Percentiles rank a stretch among this genome's conserved stretches.
phyloP scores from a whole-genome alignment of 495 filamentous ascomycete species.

The Hypoxylon subgilvum region DNA sequence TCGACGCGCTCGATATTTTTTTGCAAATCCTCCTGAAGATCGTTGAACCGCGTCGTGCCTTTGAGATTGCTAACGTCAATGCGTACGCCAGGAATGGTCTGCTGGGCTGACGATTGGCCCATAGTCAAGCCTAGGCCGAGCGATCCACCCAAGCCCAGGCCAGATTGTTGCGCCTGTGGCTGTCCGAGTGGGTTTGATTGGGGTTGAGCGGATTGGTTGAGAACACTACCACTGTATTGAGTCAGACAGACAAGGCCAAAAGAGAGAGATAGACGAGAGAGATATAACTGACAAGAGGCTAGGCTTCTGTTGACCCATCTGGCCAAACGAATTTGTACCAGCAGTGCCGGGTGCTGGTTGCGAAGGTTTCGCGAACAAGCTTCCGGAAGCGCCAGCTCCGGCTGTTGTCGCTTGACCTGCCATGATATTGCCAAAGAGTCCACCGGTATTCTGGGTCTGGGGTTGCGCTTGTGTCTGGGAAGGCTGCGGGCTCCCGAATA shows the following conservation, averaged over 20 bases:
- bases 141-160: slow-evolving; percentile 37
- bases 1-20: slow-evolving; percentile 76
- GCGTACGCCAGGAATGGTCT: slow-evolving; percentile 71
- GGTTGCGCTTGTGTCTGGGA: slow-evolving; percentile 37
- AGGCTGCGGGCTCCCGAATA: slow-evolving; percentile 40
- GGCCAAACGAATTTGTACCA: slow-evolving; percentile 38
- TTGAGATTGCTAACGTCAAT: slow-evolving; percentile 77
- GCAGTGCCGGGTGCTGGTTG: slow-evolving; percentile 26
- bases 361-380: slow-evolving; percentile 42
- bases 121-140: slow-evolving; percentile 49
- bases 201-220: slow-evolving; percentile 32
- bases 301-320: slow-evolving; percentile 40
- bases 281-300: slow-evolving; percentile 60
- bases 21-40: slow-evolving; percentile 83
- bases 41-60: slow-evolving; percentile 86
- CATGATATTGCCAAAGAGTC: slow-evolving; percentile 53
- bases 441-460: slow-evolving; percentile 46
- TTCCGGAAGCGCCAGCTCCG: slow-evolving; percentile 35
- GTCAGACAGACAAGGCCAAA: slow-evolving; percentile 19
- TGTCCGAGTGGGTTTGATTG: slow-evolving; percentile 45
- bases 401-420: slow-evolving; percentile 39
- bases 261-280: not conserved
- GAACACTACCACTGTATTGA: slow-evolving; percentile 21
- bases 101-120: slow-evolving; percentile 54
- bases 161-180: slow-evolving; percentile 49